Evolutionary conservation across 345 rosid species (phyloP), one percentile per base, ranked within the genome.

Genomic region (Eucalyptus viminalis): DNA sequence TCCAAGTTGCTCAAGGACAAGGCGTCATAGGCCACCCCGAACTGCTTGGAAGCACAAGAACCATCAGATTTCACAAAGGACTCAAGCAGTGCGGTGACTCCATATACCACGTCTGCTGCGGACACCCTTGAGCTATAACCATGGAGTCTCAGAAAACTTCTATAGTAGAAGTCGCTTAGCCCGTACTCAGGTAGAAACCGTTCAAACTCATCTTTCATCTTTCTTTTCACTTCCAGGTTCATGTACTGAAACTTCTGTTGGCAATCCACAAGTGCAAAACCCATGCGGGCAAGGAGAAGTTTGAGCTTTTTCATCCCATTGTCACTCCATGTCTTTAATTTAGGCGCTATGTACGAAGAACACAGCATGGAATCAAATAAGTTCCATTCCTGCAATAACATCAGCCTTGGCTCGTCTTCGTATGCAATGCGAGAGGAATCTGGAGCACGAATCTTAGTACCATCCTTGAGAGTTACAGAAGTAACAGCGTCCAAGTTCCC

Each of bases 301-400:
- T 98, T 94, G 27, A 98, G 98, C 90, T 97, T 98, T 93, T 97
- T 98, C 90, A 95, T 94, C 49, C 99, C 99, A 58, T 96, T 98
- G 88, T 98, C 99, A 4, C 97, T 98, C 99, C 99, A 98, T 0
- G 99, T 96, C 95, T 98, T 97, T 87, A 98, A 76, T 86, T 96
- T 98, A 3, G 99, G 88, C 7, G 99, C 99, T 47, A 98, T 96
- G 89, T 96, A 97, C 0, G 99, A 95, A 2, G 99, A 98, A 86
- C 99, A 98, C 90, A 97, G 91, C 99, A 97, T 97, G 51, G 99
- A 97, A 91, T 98, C 99, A 92, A 97, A 98, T 87, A 98, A 93
- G 86, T 92, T 98, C 99, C 99, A 98, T 92, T 98, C 99, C 67
- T 96, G 95, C 83, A 98, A 89, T 89, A 98, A 91, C 99, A 98